Base-by-base conservation (phyloP, 352 stramenopile species). In the Globisporangium nagaii region DNA sequence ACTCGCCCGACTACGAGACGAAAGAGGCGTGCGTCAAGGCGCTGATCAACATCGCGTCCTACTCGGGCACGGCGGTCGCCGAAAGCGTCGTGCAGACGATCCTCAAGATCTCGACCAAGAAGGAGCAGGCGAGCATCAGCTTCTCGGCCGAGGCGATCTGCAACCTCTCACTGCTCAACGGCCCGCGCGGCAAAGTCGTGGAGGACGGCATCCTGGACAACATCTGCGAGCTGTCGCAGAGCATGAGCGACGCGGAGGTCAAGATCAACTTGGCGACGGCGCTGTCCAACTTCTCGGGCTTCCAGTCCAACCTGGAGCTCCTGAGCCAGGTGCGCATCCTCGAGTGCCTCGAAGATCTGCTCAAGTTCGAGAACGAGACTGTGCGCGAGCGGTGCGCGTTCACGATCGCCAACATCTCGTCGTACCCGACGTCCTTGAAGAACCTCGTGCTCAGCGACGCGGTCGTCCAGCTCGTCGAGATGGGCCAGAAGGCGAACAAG, bases 1-100 rank as follows among this genome's bases (percentile, higher is more conserved):
- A 93, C 59, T 75, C 82, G 10, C 66, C 83, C 0, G 83, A 93
- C 40, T 61, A 71, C n/a, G 78, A 88, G 35, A 91, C 83, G 1
- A 93, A 91, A 52, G 83, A 93, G 52, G 76, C 83, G 1, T 90
- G 83, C 37, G 70, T 93, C n/a, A 93, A 91, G 53, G 70, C 83
- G 8, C 68, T 91, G n/a, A 84, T 93, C 58, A 93, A 93, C 62
- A 89, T 93, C 31, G 78, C 80, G 1, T 91, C 78, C 3, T 69
- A 79, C 25, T 88, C 79, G 2, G 77, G 76, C 22, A 54, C 73
- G 0, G 50, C 71, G 0, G 78, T 93, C 0, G 72, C 80, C 1
- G 83, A 93, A 45, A 90, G 73, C 17, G 83, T 91, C 49, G 79
- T 90, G 11, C 79, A 90, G 31, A 75, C 81, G 2, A 81, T 93